Percentiles rank a stretch among this genome's conserved stretches.
Evolutionary conservation across 139 green algal species (phyloP).

Genomic region (Edaphochlamys debaryana): DNA sequence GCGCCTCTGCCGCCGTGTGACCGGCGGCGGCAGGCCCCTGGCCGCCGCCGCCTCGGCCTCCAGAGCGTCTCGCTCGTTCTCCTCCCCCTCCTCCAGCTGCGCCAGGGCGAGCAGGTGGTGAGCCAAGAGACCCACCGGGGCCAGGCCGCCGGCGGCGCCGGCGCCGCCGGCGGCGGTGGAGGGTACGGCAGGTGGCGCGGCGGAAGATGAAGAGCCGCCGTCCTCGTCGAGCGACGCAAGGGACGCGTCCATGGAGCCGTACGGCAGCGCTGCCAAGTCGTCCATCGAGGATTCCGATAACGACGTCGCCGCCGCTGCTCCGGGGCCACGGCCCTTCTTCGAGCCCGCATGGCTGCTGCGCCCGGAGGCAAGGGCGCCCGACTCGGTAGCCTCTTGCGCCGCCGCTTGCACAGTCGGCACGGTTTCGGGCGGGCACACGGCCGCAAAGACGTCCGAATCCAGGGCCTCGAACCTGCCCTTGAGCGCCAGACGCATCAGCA

Average conservation of each 20-base stretch:
- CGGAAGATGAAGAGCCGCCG: not conserved
- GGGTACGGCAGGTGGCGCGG: not conserved
- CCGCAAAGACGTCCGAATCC: not conserved
- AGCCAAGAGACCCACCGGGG: not conserved
- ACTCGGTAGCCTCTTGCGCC: too few species aligned
- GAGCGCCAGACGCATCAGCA: not conserved
- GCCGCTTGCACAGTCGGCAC: too few species aligned
- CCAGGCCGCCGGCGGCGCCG: not conserved
- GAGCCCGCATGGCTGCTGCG: too few species aligned
- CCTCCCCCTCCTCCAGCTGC: conserved; percentile 12
- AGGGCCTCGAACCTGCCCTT: not conserved
- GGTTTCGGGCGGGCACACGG: not conserved
- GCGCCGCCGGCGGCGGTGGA: not conserved
- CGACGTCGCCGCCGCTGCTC: not conserved
- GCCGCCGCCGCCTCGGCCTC: not conserved
- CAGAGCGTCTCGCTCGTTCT: not conserved
- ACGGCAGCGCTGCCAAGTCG: too few species aligned
- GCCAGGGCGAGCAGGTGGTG: conserved; percentile 12
- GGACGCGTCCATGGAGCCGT: too few species aligned
- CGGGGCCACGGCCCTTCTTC: too few species aligned
- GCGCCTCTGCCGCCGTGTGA: not conserved
- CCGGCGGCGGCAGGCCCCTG: conserved; percentile 15
- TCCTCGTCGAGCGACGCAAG: too few species aligned
- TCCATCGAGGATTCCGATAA: too few species aligned
- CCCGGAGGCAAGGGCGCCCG: too few species aligned